phyloP scores from a whole-genome alignment of 768 basidiomycete genomes.

The Auriculariales sp. region DNA sequence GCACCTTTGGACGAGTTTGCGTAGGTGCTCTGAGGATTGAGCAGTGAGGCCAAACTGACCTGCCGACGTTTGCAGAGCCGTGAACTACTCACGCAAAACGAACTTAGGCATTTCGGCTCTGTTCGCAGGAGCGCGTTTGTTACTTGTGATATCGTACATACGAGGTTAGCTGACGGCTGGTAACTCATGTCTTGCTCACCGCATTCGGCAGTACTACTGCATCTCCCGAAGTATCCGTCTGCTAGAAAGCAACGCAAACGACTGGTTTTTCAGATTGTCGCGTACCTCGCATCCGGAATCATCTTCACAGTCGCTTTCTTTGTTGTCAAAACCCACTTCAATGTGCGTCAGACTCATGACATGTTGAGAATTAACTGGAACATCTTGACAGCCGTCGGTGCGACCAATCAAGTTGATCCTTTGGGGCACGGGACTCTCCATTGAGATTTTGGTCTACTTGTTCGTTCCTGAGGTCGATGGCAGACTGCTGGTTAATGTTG shows the following conservation, averaged over 20 bases:
- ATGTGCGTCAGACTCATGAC: background rate
- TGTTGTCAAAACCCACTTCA: background rate
- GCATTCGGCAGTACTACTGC: background rate
- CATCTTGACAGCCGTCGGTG: no score
- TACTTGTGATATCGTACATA: background rate
- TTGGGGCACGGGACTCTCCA: background rate
- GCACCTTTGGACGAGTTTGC: no score
- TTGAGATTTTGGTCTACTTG: background rate
- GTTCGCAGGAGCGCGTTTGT: background rate
- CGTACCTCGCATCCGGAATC: background rate
- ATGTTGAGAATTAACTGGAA: no score
- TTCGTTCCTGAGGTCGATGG: background rate
- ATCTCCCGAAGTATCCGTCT: background rate
- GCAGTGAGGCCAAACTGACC: no score
- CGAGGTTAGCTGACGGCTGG: background rate
- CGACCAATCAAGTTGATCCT: no score
- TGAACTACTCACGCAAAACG: background rate
- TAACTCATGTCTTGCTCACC: background rate
- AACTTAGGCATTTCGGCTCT: background rate
- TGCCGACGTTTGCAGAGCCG: no score
- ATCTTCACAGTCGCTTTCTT: background rate
- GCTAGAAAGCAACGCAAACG: background rate
- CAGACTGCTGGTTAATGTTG: background rate
- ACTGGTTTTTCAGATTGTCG: background rate
- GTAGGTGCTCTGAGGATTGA: no score